phyloP scores from a whole-genome alignment of 2,329 filamentous ascomycete species.

The Fusarium nodosum region DNA sequence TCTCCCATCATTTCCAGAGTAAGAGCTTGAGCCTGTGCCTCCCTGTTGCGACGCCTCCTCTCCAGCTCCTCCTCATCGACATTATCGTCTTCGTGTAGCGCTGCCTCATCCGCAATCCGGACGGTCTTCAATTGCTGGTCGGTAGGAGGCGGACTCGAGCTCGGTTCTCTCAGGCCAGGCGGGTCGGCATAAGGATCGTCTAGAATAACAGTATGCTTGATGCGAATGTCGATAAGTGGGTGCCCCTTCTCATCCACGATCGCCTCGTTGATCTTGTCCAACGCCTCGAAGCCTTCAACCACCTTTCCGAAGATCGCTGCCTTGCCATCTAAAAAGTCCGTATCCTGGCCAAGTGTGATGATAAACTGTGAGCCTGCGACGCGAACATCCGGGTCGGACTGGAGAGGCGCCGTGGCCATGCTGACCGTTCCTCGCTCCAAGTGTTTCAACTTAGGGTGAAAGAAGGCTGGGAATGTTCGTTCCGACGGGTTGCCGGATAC shows the following conservation, averaged over 20 bases:
- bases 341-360: slow-evolving; percentile 88
- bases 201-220: slow-evolving; percentile 90
- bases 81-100: slow-evolving; percentile 78
- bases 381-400: slow-evolving; percentile 82
- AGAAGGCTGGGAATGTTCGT: slow-evolving; percentile 84
- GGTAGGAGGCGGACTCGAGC: slow-evolving; percentile 82
- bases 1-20: slow-evolving; percentile 99
- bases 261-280: slow-evolving; percentile 92
- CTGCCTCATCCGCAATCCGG: slow-evolving; percentile 90
- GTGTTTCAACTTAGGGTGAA: slow-evolving; percentile 90
- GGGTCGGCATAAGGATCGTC: slow-evolving; percentile 95
- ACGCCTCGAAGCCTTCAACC: slow-evolving; percentile 92
- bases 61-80: slow-evolving; percentile 84
- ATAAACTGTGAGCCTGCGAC: slow-evolving; percentile 94
- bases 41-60: slow-evolving; percentile 83
- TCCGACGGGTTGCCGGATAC: slow-evolving; percentile 75
- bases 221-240: slow-evolving; percentile 93
- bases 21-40: slow-evolving; percentile 92
- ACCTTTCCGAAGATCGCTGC: slow-evolving; percentile 96
- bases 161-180: slow-evolving; percentile 79
- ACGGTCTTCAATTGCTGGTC: slow-evolving; percentile 91
- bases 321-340: slow-evolving; percentile 92
- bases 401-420: slow-evolving; percentile 90
- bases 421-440: slow-evolving; percentile 91
- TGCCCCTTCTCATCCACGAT: slow-evolving; percentile 89